A percentile compares a stretch with the other conserved stretches of the same genome.
These are phyloP conservation scores for Monosporascus cannonballus DNA, from an alignment of 2,329 filamentous ascomycete species.

Conservation along the genomic window DNA sequence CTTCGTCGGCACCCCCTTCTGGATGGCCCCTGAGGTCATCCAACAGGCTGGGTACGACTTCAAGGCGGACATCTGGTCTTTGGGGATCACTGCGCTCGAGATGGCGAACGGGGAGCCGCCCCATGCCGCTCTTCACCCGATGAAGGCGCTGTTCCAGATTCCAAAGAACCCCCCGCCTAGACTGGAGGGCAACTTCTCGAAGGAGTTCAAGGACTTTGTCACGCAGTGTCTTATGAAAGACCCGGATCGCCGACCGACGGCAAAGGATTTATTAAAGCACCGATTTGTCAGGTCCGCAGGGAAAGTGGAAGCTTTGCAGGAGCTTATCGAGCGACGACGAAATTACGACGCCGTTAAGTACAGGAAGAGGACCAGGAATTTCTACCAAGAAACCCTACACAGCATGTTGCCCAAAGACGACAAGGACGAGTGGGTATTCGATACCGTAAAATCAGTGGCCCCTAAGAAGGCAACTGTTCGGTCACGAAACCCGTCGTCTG, in stretches of 20 bases:
- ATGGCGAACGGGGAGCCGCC: slow-evolving; percentile 86
- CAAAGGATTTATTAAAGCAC: slow-evolving; percentile 82
- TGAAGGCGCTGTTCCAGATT: slow-evolving; percentile 90
- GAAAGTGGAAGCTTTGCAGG: slow-evolving; percentile 80
- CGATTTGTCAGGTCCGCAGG: slow-evolving; percentile 83
- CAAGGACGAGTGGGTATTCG: slow-evolving; percentile 89
- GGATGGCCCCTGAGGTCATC: slow-evolving; percentile 95
- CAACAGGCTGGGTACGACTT: slow-evolving; percentile 78
- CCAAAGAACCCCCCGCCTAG: slow-evolving; percentile 81
- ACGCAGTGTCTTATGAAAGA: slow-evolving; percentile 89
- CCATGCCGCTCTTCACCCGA: slow-evolving; percentile 77
- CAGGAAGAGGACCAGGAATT: slow-evolving; percentile 65
- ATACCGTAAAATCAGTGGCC: slow-evolving; percentile 75
- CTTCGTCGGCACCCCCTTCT: slow-evolving; percentile 94
- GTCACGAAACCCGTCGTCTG: slow-evolving; percentile 50
- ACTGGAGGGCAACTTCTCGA: slow-evolving; percentile 80
- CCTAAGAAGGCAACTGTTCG: slow-evolving; percentile 49
- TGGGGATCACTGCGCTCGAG: slow-evolving; percentile 89
- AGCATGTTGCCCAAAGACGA: slow-evolving; percentile 61
- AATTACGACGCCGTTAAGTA: slow-evolving; percentile 72
- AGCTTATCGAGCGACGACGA: slow-evolving; percentile 77
- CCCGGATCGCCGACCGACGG: slow-evolving; percentile 74
- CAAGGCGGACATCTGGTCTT: slow-evolving; percentile 89
- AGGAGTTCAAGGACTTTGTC: slow-evolving; percentile 91
- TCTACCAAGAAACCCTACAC: slow-evolving; percentile 88